Evolutionary conservation across 352 stramenopile species (phyloP).

Genomic region (Nothophytophthora sp.): DNA sequence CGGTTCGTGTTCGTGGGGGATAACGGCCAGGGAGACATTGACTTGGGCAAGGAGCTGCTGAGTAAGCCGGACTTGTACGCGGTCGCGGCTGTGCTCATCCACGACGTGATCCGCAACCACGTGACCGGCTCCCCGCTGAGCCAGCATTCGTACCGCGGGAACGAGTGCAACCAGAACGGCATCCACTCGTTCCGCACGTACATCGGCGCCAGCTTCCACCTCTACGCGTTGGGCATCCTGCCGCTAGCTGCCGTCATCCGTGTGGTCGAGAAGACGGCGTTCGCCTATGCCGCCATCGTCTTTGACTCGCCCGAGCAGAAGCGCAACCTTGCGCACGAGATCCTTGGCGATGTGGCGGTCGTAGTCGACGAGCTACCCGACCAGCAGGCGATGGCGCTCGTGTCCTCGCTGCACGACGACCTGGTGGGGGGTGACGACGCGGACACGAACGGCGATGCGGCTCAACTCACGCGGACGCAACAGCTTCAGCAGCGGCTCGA

Average conservation of each 20-base stretch:
- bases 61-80: conserved; percentile 48
- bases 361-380: conserved; percentile 60
- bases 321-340: conserved; percentile 54
- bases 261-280: conserved; percentile 61
- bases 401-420: conserved; percentile 52
- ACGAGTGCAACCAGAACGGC: conserved; percentile 61
- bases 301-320: conserved; percentile 67
- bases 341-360: conserved; percentile 54
- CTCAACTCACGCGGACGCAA: conserved; percentile 16
- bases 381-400: conserved; percentile 49
- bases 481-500: conserved; percentile 32
- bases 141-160: conserved; percentile 55
- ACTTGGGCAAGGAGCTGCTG: conserved; percentile 73
- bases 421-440: conserved; percentile 33
- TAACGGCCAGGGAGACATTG: conserved; percentile 83
- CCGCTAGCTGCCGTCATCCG: conserved; percentile 51
- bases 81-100: conserved; percentile 69
- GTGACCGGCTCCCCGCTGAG: conserved; percentile 18
- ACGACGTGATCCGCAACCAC: conserved; percentile 84
- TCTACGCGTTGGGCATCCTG: conserved; percentile 56
- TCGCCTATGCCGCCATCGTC: conserved; percentile 56
- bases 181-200: conserved; percentile 81
- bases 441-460: conserved; percentile 4
- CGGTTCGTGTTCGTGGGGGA: conserved; percentile 83
- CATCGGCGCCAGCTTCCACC: conserved; percentile 65